These are phyloP conservation scores for Penicillium daleae DNA, from an alignment of 495 filamentous ascomycete genomes.

Conservation along the genomic window DNA sequence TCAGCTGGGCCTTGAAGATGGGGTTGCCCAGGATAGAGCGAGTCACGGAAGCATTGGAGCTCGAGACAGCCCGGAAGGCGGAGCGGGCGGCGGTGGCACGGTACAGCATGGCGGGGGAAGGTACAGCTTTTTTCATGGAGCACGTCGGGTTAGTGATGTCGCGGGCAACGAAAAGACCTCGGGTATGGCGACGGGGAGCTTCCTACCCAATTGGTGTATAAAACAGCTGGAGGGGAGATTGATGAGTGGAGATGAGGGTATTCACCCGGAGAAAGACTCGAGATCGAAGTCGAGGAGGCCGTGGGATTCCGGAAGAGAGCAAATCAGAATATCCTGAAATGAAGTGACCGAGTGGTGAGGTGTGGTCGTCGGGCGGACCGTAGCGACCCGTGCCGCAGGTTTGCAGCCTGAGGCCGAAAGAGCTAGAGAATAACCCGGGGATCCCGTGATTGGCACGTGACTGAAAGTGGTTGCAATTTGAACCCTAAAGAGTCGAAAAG, in stretches of 20 bases:
- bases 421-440: constrained; percentile 8
- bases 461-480: too few species aligned
- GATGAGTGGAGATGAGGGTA: constrained; percentile 43
- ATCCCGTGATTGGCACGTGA: constrained; percentile 23
- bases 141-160: constrained; percentile 38
- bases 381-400: constrained; percentile 36
- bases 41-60: constrained; percentile 53
- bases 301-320: constrained; percentile 38
- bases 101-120: constrained; percentile 49
- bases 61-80: constrained; percentile 49
- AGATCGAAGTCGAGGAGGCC: constrained; percentile 39
- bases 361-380: constrained; percentile 41
- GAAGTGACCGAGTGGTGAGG: constrained; percentile 48
- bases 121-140: constrained; percentile 43
- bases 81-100: constrained; percentile 52
- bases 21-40: constrained; percentile 45
- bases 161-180: constrained; percentile 38
- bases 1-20: constrained; percentile 52
- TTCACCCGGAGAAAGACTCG: constrained; percentile 41
- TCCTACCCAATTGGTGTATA: constrained; percentile 45
- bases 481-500: constrained; percentile 29
- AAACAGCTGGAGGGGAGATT: constrained; percentile 26
- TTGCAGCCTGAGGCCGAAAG: constrained; percentile 33
- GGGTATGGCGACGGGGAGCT: constrained; percentile 29
- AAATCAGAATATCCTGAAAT: constrained; percentile 41